Percentiles rank a stretch among this genome's conserved stretches.
These are phyloP conservation scores for Psidium friedrichsthalianum DNA, from an alignment of 345 rosid genomes.

Conservation along the genomic window DNA sequence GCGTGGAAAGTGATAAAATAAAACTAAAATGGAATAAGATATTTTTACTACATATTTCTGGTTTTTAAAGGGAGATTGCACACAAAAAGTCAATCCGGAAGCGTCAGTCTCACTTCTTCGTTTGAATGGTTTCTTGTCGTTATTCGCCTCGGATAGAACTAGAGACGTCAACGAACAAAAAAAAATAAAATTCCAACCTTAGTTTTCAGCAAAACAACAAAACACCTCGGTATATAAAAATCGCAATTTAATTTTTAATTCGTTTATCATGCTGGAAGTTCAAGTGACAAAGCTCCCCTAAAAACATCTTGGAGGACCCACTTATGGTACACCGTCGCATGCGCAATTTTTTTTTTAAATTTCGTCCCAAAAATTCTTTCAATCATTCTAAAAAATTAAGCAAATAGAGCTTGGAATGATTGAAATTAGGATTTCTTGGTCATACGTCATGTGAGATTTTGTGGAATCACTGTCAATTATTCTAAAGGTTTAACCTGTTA, in stretches of 20 bases:
- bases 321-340: background rate
- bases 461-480: too few species aligned
- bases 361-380: background rate
- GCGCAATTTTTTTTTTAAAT: background rate
- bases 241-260: background rate
- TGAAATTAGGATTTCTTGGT: too few species aligned
- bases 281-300: constrained; percentile 34
- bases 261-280: constrained; percentile 16
- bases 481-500: too few species aligned
- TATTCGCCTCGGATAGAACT: background rate
- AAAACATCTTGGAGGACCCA: constrained; percentile 26
- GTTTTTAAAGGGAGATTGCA: background rate
- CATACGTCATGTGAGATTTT: too few species aligned
- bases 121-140: background rate
- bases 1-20: background rate
- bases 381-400: background rate
- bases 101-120: background rate
- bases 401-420: too few species aligned
- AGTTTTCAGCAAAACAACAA: background rate
- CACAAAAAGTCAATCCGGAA: background rate
- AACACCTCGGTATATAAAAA: background rate
- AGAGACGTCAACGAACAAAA: background rate
- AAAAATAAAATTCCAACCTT: background rate
- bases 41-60: background rate
- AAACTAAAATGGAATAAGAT: background rate